These are phyloP conservation scores for Blakeslea trispora DNA, from an alignment of 371 early-diverging fungal species.

Conservation along the genomic window DNA sequence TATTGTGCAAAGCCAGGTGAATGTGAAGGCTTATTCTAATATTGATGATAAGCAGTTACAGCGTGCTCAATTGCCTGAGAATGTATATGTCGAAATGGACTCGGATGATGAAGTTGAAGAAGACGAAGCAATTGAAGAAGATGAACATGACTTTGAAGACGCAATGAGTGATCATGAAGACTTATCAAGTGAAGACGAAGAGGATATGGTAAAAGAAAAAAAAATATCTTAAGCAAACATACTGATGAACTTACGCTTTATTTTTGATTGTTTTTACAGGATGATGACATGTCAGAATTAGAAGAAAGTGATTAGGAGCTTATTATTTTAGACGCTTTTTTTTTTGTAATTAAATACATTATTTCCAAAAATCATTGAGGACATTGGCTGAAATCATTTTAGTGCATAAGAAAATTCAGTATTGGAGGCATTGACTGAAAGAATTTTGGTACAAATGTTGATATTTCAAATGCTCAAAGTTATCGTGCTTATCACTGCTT, in stretches of 20 bases:
- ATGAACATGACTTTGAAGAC: slow-evolving; percentile 15
- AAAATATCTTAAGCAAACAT: too few relatives aligned
- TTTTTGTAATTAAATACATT: too few relatives aligned
- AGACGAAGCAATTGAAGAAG: slow-evolving; percentile 41
- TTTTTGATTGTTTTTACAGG: background rate
- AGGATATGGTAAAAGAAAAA: slow-evolving; percentile 19
- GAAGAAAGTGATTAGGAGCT: slow-evolving; percentile 19
- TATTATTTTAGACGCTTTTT: too few relatives aligned
- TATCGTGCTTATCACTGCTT: too few relatives aligned
- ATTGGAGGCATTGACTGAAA: too few relatives aligned
- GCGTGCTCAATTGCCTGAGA: slow-evolving; percentile 39
- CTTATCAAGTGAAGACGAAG: slow-evolving; percentile 7
- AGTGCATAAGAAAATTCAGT: too few relatives aligned
- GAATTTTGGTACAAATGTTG: too few relatives aligned
- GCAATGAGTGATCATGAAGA: slow-evolving; percentile 22
- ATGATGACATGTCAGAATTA: slow-evolving; percentile 14
- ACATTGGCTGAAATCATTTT: too few relatives aligned
- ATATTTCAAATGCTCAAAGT: too few relatives aligned
- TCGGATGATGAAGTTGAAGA: slow-evolving; percentile 56
- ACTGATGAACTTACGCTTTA: too few relatives aligned
- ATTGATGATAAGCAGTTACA: slow-evolving; percentile 38
- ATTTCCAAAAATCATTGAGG: too few relatives aligned
- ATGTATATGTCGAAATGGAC: slow-evolving; percentile 63
- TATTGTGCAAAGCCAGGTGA: slow-evolving; percentile 72
- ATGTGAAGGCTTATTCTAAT: slow-evolving; percentile 51